A percentile compares a stretch with the other conserved stretches of the same genome.
Evolutionary conservation across 1,284 basidiomycete genomes (phyloP).

Genomic region (Moesziomyces globuligerus): DNA sequence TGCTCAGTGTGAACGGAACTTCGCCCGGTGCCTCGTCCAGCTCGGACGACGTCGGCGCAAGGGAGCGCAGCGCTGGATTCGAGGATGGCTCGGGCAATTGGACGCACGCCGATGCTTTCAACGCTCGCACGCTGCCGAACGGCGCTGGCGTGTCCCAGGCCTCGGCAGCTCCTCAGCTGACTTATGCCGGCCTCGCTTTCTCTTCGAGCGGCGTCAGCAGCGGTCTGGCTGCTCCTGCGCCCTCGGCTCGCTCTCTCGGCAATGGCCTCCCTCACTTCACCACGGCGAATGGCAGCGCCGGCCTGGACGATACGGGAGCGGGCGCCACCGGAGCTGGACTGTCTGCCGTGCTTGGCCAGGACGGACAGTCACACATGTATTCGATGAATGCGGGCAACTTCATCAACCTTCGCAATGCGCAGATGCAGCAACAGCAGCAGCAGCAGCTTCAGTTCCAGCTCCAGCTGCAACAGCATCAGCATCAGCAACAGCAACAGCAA

Average conservation of each 20-base stretch:
- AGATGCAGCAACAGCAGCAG: slow-evolving; percentile 29
- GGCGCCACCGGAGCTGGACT: too few species aligned
- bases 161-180: slow-evolving; percentile 11
- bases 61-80: slow-evolving; percentile 13
- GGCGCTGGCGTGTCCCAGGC: neutral
- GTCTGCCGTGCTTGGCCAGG: slow-evolving; percentile 13
- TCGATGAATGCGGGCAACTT: slow-evolving; percentile 28
- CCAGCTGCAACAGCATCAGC: slow-evolving; percentile 14
- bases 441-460: slow-evolving; percentile 12
- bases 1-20: slow-evolving; percentile 6
- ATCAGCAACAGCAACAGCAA: slow-evolving; percentile 22
- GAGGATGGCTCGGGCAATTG: slow-evolving; percentile 26
- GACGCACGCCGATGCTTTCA: slow-evolving; percentile 15
- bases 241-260: slow-evolving; percentile 5
- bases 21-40: slow-evolving; percentile 32
- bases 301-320: too few species aligned
- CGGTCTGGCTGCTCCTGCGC: slow-evolving; percentile 12
- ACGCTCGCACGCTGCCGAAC: slow-evolving; percentile 3
- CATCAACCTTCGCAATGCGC: slow-evolving; percentile 28
- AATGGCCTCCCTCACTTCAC: slow-evolving; percentile 15
- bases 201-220: slow-evolving; percentile 17
- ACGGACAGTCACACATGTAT: slow-evolving; percentile 23
- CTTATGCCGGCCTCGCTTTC: slow-evolving; percentile 32
- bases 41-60: slow-evolving; percentile 23
- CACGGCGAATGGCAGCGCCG: neutral